Percentiles rank a stretch among this genome's conserved stretches.
phyloP scores from a whole-genome alignment of 768 basidiomycete species.

The Lactifluus subvellereus region DNA sequence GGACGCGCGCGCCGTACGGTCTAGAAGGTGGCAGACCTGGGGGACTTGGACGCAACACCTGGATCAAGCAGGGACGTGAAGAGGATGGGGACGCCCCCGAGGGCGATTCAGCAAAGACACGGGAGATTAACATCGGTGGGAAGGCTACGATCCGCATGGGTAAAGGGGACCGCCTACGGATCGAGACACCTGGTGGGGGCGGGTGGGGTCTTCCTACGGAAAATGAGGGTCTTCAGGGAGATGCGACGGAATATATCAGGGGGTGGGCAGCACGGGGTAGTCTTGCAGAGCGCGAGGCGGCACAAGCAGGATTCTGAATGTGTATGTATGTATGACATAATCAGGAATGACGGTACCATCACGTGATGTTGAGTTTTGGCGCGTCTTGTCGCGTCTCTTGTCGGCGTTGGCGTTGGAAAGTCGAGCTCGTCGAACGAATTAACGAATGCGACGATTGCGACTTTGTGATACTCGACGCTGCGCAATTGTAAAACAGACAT shows the following conservation, averaged over 20 bases:
- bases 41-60: constrained; percentile 74
- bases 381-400: constrained; percentile 3
- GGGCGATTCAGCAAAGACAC: constrained; percentile 58
- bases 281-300: constrained; percentile 54
- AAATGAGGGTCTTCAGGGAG: constrained; percentile 25
- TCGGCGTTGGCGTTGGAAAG: background rate
- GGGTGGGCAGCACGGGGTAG: constrained; percentile 72
- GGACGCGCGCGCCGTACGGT: constrained; percentile 84
- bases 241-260: constrained; percentile 32
- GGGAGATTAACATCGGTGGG: constrained; percentile 82
- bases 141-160: constrained; percentile 87
- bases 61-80: constrained; percentile 65
- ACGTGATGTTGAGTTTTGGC: constrained; percentile 19
- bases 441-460: background rate
- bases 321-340: background rate
- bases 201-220: constrained; percentile 57
- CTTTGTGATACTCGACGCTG: background rate
- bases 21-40: constrained; percentile 74
- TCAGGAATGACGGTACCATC: background rate
- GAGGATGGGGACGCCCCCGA: constrained; percentile 54
- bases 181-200: constrained; percentile 89
- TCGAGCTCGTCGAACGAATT: background rate
- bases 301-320: constrained; percentile 48
- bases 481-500: background rate
- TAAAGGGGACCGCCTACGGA: constrained; percentile 71